Base-by-base conservation (phyloP, 106 monocot genomes). In the Dioscorea dumetorum region DNA sequence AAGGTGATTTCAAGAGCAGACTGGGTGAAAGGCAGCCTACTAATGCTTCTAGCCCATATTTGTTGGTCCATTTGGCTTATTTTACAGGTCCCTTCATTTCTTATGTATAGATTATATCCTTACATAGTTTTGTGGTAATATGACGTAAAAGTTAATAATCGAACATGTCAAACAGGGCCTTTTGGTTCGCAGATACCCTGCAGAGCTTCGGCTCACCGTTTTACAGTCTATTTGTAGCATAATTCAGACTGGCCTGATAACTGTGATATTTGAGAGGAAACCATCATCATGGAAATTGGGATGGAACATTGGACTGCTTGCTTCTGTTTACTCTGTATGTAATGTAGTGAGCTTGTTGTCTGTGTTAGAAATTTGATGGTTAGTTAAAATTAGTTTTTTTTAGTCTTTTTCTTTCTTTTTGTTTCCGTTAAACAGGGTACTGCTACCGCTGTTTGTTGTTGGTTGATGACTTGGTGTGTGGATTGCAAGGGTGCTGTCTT, bases 381-480 rank as follows among this genome's bases (percentile, higher is more conserved):
- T 13, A 13, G 4, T 51, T 17, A 51, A 17, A 51, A 51, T 13
- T 51, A 17, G 4, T 51, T 51, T 28, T 28, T 28, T 28, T 28
- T 28, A 28, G 28, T 28, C 28, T 28, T 28, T 41, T 8, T 41
- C 10, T 6, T 41, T 5, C n/a, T n/a, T n/a, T n/a, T n/a, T n/a
- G n/a, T 41, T 41, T 41, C 4, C 3, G 13, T 24, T 4, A 16
- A 17, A 2, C 48, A 64, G 64, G 64, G 64, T 20, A 3, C 22
- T 12, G 17, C 48, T 16, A 64, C 35, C 2, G 17, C 41, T 18
- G 20, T 64, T 1, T 48, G 41, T 48, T 64, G 8, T 12, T 64
- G 64, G 64, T 48, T 64, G 48, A n/a, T 48, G n/a, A 48, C 48
- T 8, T 64, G 64, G 64, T 64, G 64, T 41, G 22, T 64, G 0